A percentile compares a stretch with the other conserved stretches of the same genome.
Conservation (phyloP, 805 yeast genomes). For the Yarrowia phangngaensis region DNA sequence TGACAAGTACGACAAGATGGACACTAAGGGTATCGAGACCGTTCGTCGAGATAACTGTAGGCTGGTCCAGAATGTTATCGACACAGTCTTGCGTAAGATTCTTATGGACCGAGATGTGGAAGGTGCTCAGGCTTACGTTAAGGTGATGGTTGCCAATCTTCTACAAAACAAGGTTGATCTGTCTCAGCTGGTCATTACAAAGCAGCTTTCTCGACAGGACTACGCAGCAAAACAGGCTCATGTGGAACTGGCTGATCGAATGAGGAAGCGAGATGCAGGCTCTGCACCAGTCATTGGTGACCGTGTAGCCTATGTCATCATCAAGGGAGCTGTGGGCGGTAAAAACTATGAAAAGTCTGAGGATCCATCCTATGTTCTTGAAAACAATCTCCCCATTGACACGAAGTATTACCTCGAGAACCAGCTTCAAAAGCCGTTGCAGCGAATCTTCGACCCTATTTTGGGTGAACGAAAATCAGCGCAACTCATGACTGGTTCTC, state of each 20-base stretch:
- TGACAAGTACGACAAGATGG: slow-evolving; percentile 92
- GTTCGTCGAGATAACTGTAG: slow-evolving; percentile 97
- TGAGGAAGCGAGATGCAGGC: slow-evolving; percentile 95
- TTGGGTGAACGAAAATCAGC: slow-evolving; percentile 80
- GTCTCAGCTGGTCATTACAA: slow-evolving; percentile 89
- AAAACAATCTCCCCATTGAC: slow-evolving; percentile 88
- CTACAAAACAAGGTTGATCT: slow-evolving; percentile 88
- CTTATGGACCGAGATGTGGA: slow-evolving; percentile 81
- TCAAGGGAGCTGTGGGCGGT: slow-evolving; percentile 69
- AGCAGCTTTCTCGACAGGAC: slow-evolving; percentile 82
- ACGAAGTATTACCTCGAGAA: slow-evolving; percentile 90
- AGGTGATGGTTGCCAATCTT: slow-evolving; percentile 81
- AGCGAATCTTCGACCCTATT: slow-evolving; percentile 92
- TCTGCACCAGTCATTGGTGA: slow-evolving; percentile 97
- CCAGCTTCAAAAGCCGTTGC: slow-evolving; percentile 86
- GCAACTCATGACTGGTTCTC: slow-evolving; percentile 75
- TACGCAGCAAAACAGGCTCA: slow-evolving; percentile 97
- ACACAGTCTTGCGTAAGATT: slow-evolving; percentile 79
- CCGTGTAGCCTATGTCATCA: slow-evolving; percentile 95
- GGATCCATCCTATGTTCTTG: slow-evolving; percentile 90
- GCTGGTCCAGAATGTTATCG: slow-evolving; percentile 89
- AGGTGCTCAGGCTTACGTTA: slow-evolving; percentile 81
- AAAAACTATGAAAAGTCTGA: slow-evolving; percentile 94
- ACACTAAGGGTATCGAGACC: slow-evolving; percentile 96
- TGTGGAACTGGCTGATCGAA: slow-evolving; percentile 90